phyloP scores from a whole-genome alignment of 805 yeast species.

The Scheffersomyces spartinae region DNA sequence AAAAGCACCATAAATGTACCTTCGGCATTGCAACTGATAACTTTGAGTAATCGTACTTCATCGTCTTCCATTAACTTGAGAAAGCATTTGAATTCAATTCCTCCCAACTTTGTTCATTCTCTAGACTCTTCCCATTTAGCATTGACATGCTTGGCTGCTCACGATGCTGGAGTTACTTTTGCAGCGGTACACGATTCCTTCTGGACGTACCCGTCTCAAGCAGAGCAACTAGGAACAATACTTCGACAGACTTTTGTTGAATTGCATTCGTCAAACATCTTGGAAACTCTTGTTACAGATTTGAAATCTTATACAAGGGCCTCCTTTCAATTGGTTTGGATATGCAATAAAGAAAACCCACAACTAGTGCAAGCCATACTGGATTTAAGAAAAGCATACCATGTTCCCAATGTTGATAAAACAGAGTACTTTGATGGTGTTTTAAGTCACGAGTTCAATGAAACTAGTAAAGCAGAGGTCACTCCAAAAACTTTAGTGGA shows the following conservation, averaged over 20 bases:
- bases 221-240: conserved; percentile 12
- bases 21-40: conserved; percentile 3
- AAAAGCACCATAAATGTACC: conserved; percentile 1
- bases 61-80: conserved; percentile 14
- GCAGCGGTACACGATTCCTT: conserved; percentile 32
- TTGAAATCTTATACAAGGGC: no score
- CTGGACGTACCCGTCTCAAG: conserved; percentile 29
- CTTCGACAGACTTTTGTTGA: conserved; percentile 25
- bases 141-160: conserved; percentile 20
- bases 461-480: no score
- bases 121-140: conserved; percentile 28
- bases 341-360: no score
- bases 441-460: no score
- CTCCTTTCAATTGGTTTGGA: no score
- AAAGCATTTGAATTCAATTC: conserved; percentile 25
- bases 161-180: conserved; percentile 12
- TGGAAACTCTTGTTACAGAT: no score
- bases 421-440: no score
- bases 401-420: no score
- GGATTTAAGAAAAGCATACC: no score
- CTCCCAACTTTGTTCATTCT: conserved; percentile 34
- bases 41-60: conserved; percentile 8
- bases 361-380: no score
- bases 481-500: no score
- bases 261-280: no score